Conservation (phyloP, 176 grass and related monocot species). For the maize (Zea mays) region DNA sequence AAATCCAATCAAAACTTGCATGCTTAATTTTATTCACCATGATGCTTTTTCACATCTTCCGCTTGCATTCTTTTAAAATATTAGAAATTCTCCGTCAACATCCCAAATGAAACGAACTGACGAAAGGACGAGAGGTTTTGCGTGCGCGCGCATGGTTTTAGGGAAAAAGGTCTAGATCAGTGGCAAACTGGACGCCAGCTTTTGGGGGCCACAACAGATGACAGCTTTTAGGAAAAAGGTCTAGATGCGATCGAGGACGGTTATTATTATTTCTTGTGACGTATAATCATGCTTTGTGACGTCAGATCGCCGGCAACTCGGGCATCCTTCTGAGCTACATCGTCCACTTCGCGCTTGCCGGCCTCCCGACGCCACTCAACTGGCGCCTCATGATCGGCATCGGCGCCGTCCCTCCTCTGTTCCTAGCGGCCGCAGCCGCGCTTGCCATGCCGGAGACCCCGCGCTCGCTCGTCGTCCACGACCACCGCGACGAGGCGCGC, state of each 20-base stretch:
- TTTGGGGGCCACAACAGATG: neutral
- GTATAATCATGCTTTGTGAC: neutral
- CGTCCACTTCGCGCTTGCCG: conserved; percentile 58
- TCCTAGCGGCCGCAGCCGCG: conserved; percentile 35
- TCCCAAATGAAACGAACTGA: neutral
- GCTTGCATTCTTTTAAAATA: neutral
- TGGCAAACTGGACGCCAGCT: too few species aligned
- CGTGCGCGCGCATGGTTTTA: too few species aligned
- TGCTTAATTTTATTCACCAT: neutral
- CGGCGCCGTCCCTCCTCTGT: conserved; percentile 60
- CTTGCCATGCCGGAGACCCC: conserved; percentile 73
- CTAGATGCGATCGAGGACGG: too few species aligned
- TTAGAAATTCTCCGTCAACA: neutral
- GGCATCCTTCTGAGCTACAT: conserved; percentile 71
- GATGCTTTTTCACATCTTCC: neutral
- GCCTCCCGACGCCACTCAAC: conserved; percentile 35
- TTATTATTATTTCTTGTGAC: too few species aligned
- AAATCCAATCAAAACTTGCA: neutral
- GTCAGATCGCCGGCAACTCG: conserved; percentile 57
- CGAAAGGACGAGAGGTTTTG: too few species aligned
- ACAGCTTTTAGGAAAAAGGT: too few species aligned
- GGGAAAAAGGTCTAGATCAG: too few species aligned
- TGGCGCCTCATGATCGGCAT: conserved; percentile 71
- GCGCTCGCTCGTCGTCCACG: conserved; percentile 69
- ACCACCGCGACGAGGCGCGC: conserved; percentile 42